Base-by-base conservation (phyloP, 2,329 filamentous ascomycete species). In the Amesomyces nigricolor region DNA sequence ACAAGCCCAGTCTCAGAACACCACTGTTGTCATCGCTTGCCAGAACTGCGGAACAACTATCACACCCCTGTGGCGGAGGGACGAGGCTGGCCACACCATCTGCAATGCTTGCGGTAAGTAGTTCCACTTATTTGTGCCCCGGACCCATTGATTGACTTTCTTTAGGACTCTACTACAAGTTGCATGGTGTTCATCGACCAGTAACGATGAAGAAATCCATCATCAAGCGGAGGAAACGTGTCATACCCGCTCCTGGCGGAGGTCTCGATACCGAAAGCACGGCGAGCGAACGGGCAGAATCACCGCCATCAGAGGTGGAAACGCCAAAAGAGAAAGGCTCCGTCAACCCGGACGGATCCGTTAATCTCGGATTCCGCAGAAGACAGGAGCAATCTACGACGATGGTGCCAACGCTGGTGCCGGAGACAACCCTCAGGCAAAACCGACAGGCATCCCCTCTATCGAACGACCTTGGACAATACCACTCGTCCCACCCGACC, bases 131-230 rank as follows among this genome's bases (percentile, higher is more conserved):
- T 17, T 16, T 16, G 10, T 1, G 16, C 29, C 7, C 46, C 17
- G 54, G 57, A 58, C 29, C n/a, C 51, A n/a, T 11, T 26, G 30
- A 44, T 68, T 70, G 60, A 71, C 56, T 45, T 39, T 49, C 4
- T 9, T 4, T 62, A 96, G 91, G 92, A 4, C 76, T 99, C 3
- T 99, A 99, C 71, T 91, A 95, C 75, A 97, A 97, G 71, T 83
- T 99, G 2, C 94, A 99, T 68, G 91, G 91, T 53, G 85, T 91
- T 30, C 92, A 96, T 71, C 82, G 94, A 42, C 94, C 94, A 0
- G 89, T 94, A 5, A 90, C 90, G n/a, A 97, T 99, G 94, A 99
- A 97, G 72, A 97, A 96, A 71, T 88, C 90, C 3, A 88, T 95
- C 26, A 99, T 99, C 70, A 97, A 99, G 72, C 83, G 94, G 59